These are phyloP conservation scores for Calcarisporium arbuscula DNA, from an alignment of 2,329 filamentous ascomycete species.

Conservation along the genomic window DNA sequence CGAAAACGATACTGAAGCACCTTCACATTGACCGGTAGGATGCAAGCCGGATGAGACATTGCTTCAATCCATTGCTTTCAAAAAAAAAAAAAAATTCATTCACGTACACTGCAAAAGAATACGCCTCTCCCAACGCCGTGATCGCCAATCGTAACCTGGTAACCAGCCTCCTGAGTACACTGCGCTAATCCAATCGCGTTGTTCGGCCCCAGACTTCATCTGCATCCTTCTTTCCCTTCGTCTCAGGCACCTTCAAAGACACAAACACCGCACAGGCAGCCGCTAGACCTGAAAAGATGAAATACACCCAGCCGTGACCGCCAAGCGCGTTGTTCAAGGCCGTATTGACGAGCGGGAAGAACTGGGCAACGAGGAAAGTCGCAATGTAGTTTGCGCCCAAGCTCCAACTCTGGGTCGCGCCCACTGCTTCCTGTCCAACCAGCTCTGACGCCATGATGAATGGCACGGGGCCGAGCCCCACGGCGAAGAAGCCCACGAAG, in stretches of 20 bases:
- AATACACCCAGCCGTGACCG: constrained; percentile 78
- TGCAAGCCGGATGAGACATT: no score
- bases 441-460: constrained; percentile 92
- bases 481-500: constrained; percentile 85
- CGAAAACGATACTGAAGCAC: no score
- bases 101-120: neutral
- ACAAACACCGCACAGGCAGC: constrained; percentile 66
- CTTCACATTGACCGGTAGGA: no score
- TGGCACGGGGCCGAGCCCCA: constrained; percentile 87
- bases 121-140: no score
- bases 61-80: no score
- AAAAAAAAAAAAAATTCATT: neutral
- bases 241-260: constrained; percentile 72
- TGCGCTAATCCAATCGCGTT: constrained; percentile 41
- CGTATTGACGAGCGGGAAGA: constrained; percentile 83
- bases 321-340: constrained; percentile 58
- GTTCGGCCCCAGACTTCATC: constrained; percentile 87
- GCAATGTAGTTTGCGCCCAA: constrained; percentile 83
- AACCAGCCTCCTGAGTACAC: no score
- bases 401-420: constrained; percentile 84
- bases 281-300: constrained; percentile 78
- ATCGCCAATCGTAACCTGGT: no score
- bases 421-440: constrained; percentile 83
- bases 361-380: constrained; percentile 88
- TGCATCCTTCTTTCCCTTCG: constrained; percentile 72